Percentiles rank a stretch among this genome's conserved stretches.
Conservation (phyloP, 192 early-diverging fungal species). For the Jimgerdemannia flammicorona region DNA sequence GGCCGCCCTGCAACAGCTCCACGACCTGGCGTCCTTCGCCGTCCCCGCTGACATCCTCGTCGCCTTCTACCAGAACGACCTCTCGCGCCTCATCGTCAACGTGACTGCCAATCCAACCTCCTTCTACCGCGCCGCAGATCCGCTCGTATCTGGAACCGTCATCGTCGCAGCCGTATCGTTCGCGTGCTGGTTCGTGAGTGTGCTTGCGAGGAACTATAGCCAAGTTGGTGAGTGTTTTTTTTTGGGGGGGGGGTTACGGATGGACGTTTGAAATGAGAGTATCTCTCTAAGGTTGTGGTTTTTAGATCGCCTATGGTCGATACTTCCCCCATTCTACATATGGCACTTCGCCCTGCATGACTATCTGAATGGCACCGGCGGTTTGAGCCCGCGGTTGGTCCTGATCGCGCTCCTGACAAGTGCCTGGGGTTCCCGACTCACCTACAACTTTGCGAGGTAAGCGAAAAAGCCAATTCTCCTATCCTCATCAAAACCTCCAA, state of each 20-base stretch:
- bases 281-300: not conserved
- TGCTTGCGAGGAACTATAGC: conserved; percentile 39
- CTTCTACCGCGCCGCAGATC: conserved; percentile 31
- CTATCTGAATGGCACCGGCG: conserved; percentile 31
- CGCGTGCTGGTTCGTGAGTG: conserved; percentile 35
- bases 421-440: conserved; percentile 72
- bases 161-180: conserved; percentile 12
- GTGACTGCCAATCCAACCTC: not conserved
- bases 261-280: not conserved
- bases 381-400: conserved; percentile 34
- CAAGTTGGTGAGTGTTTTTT: conserved; percentile 31
- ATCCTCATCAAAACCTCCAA: too few relatives aligned
- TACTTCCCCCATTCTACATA: conserved; percentile 60
- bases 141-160: conserved; percentile 30
- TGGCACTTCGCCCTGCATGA: conserved; percentile 52
- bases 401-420: conserved; percentile 42
- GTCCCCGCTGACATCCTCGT: conserved; percentile 6
- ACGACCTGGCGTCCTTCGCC: not conserved
- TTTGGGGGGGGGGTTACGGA: not conserved
- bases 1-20: conserved; percentile 5
- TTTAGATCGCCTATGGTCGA: conserved; percentile 73
- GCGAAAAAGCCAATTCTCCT: not conserved
- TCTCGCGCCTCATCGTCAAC: not conserved
- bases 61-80: not conserved
- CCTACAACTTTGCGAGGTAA: conserved; percentile 67